Evolutionary conservation across 2,329 filamentous ascomycete genomes (phyloP).

Genomic region (Scedosporium dehoogii): DNA sequence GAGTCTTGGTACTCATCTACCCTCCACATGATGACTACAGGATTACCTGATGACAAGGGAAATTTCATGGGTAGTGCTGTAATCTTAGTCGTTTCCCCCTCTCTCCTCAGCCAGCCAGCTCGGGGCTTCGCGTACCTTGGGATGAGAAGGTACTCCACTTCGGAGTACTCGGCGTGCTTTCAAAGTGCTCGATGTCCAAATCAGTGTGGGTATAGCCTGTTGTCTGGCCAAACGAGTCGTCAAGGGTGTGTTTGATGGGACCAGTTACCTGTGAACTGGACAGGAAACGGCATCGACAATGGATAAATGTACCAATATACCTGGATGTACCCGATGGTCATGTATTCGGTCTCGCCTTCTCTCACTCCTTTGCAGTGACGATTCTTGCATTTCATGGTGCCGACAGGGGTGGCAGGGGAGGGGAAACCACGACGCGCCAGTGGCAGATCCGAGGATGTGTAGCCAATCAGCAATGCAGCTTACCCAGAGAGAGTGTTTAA

Average conservation of each 20-base stretch:
- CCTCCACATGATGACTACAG: background rate
- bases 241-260: background rate
- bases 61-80: background rate
- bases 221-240: background rate
- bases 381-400: background rate
- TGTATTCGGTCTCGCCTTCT: background rate
- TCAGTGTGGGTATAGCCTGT: background rate
- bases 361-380: background rate
- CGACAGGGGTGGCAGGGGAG: background rate
- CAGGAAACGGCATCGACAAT: background rate
- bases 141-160: background rate
- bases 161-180: background rate
- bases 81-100: too few species aligned
- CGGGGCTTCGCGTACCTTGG: background rate
- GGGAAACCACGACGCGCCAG: slow-evolving; percentile 2
- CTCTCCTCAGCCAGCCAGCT: too few species aligned
- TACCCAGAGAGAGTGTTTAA: background rate
- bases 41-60: background rate
- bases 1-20: background rate
- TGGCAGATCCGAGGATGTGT: slow-evolving; percentile 3
- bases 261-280: background rate
- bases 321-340: background rate
- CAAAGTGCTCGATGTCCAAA: background rate
- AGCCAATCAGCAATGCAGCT: background rate
- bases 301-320: background rate